Conservation (phyloP, 2,329 filamentous ascomycete species). For the Neonectria neomacrospora region DNA sequence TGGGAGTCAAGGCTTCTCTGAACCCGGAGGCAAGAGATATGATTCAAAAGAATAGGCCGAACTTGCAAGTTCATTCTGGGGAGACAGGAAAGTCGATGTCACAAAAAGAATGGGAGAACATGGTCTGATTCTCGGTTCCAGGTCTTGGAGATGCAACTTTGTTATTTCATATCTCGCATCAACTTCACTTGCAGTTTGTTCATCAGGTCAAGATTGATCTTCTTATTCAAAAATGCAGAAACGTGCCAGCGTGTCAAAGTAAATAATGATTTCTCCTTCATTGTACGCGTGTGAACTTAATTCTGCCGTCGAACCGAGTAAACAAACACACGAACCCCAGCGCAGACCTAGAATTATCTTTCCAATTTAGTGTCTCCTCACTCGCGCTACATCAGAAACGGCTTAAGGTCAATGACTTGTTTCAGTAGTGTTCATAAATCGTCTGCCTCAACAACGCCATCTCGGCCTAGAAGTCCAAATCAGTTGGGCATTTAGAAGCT, state of each 20-base stretch:
- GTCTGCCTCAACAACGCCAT: not conserved
- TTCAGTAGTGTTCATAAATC: not conserved
- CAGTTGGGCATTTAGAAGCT: not conserved
- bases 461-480: not conserved
- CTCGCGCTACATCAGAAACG: not conserved
- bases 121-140: not conserved
- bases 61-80: not conserved
- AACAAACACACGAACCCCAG: too few relatives aligned
- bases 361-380: not conserved
- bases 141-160: not conserved
- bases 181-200: too few relatives aligned
- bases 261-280: too few relatives aligned
- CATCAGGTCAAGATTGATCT: too few relatives aligned
- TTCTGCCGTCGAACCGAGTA: too few relatives aligned
- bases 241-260: too few relatives aligned
- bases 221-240: too few relatives aligned
- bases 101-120: not conserved
- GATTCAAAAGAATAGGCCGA: not conserved
- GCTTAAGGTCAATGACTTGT: not conserved
- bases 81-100: constrained; percentile 2
- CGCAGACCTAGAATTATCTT: not conserved
- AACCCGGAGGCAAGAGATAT: not conserved
- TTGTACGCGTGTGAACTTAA: too few relatives aligned
- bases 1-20: not conserved
- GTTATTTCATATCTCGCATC: too few relatives aligned